Conservation (phyloP, 2,329 filamentous ascomycete species). For the Zymoseptoria ardabiliae region DNA sequence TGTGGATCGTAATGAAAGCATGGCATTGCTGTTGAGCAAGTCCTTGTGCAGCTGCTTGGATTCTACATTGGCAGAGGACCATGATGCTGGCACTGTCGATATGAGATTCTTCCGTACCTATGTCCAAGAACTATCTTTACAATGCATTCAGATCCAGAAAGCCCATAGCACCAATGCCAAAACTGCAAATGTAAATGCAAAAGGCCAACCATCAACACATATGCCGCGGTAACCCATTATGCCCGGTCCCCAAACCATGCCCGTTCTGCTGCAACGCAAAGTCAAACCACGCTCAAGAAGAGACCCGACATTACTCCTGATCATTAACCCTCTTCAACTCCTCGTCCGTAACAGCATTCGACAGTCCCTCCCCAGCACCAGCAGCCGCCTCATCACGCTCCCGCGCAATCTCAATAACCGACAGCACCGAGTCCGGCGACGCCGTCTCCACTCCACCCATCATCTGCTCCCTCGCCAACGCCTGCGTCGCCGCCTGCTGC, state of each 20-base stretch:
- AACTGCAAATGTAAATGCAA: too few relatives aligned
- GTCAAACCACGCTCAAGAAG: neutral
- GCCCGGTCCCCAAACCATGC: neutral
- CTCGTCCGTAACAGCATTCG: constrained; percentile 10
- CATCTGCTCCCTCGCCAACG: constrained; percentile 5
- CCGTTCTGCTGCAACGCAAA: neutral
- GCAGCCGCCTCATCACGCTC: constrained; percentile 4
- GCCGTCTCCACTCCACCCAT: constrained; percentile 2
- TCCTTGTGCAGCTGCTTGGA: too few relatives aligned
- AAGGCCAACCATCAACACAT: neutral
- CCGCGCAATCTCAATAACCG: constrained; percentile 14
- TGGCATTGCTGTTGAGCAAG: too few relatives aligned
- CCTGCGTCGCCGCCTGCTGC: constrained; percentile 5
- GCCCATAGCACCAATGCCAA: too few relatives aligned
- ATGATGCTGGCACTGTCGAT: neutral
- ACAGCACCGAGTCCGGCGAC: constrained; percentile 19
- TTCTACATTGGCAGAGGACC: too few relatives aligned
- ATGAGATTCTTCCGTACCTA: neutral
- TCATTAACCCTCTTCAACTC: neutral
- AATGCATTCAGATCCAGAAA: too few relatives aligned
- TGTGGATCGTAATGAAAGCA: too few relatives aligned
- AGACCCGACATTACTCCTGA: neutral
- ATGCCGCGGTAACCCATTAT: neutral
- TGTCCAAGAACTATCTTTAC: too few relatives aligned
- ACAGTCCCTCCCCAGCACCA: constrained; percentile 5